Evolutionary conservation across 139 green algal species (phyloP).

Genomic region (Gonium pectorale): DNA sequence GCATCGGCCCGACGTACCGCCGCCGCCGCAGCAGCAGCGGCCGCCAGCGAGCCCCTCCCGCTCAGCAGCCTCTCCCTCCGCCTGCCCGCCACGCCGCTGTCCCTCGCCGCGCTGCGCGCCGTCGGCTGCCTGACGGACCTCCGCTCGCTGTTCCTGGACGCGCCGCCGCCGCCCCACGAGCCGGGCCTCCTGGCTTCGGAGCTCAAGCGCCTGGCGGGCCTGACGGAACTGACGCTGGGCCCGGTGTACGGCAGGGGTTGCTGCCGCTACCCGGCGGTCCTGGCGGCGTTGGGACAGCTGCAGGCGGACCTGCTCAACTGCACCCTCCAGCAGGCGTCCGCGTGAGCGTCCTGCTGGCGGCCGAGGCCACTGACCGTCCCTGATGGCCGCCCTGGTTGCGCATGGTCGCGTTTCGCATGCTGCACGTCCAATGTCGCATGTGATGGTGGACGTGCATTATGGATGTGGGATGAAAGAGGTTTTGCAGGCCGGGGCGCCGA

Average conservation of each 20-base stretch:
- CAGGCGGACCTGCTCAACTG: background rate
- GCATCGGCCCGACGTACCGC: too few species aligned
- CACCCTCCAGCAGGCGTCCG: constrained; percentile 16
- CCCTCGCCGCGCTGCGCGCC: background rate
- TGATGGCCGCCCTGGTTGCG: too few species aligned
- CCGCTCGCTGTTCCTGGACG: constrained; percentile 5
- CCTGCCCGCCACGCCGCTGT: background rate
- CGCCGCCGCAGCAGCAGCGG: background rate
- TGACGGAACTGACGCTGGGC: background rate
- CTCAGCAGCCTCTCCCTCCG: constrained; percentile 6
- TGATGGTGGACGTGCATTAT: too few species aligned
- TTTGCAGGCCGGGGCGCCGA: too few species aligned
- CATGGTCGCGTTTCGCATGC: too few species aligned
- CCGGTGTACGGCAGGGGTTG: constrained; percentile 14
- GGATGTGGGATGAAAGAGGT: too few species aligned
- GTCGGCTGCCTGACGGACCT: background rate
- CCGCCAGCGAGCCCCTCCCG: background rate
- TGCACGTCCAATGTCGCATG: too few species aligned
- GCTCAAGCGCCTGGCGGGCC: background rate
- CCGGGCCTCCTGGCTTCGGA: background rate
- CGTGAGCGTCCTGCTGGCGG: too few species aligned
- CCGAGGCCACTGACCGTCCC: too few species aligned
- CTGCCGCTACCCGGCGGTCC: background rate
- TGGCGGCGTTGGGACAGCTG: constrained; percentile 14
- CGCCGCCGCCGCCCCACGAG: background rate